A percentile compares a stretch with the other conserved stretches of the same genome.
These are phyloP conservation scores for Ligustrum vulgare DNA, from an alignment of 257 asterid genomes.

Conservation along the genomic window DNA sequence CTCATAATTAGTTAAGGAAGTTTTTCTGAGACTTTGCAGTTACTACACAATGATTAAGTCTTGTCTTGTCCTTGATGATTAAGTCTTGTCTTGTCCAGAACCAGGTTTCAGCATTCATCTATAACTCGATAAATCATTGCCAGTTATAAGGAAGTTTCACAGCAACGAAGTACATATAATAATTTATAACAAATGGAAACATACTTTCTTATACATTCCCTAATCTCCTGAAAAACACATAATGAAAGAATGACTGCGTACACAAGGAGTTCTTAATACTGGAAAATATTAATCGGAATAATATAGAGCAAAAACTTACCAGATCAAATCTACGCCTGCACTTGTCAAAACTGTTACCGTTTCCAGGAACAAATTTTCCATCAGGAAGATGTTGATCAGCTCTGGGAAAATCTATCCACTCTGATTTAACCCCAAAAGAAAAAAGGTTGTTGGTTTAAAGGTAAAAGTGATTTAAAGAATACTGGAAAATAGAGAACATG, in stretches of 20 bases:
- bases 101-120: not conserved
- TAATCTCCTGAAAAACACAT: not conserved
- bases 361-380: slow-evolving; percentile 74
- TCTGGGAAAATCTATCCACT: slow-evolving; percentile 99
- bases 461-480: slow-evolving; percentile 13
- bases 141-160: not conserved
- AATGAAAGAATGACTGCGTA: not conserved
- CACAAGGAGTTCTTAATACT: not conserved
- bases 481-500: not conserved
- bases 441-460: slow-evolving; percentile 1
- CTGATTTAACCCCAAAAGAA: slow-evolving; percentile 34
- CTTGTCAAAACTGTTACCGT: slow-evolving; percentile 79
- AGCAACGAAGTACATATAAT: not conserved
- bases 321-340: slow-evolving; percentile 98
- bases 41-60: not conserved
- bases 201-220: not conserved
- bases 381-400: slow-evolving; percentile 74
- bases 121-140: not conserved
- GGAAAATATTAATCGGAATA: slow-evolving; percentile 5
- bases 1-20: not conserved
- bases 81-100: not conserved
- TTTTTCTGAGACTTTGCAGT: not conserved
- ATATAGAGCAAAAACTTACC: slow-evolving; percentile 41
- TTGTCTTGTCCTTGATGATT: not conserved
- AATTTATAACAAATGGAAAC: not conserved